Base-by-base conservation (phyloP, 2,329 filamentous ascomycete species). In the Colletotrichum siamense region DNA sequence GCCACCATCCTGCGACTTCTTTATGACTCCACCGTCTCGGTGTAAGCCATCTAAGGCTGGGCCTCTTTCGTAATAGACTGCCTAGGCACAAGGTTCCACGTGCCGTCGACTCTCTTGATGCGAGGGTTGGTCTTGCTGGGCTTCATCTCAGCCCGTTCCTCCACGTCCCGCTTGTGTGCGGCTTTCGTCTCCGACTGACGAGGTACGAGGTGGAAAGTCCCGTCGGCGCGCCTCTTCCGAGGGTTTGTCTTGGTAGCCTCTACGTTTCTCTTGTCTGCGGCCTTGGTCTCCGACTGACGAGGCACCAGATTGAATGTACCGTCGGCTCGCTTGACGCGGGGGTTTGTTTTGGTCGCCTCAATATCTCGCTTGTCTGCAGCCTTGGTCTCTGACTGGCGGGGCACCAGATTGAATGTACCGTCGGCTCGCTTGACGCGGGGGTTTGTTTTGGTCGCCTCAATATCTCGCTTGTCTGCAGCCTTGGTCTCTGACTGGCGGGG, bases 61-160 rank as follows among this genome's bases (percentile, higher is more conserved):
- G 32, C 52, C 52, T 30, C 0, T 7, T 44, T 16, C 30, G 66
- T 59, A 36, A n/a, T 36, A 13, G 66, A 59, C 52, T 39, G 44
- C 32, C 49, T 57, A 15, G 52, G 66, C 15, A 68, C 65, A 1
- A 69, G 66, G 30, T 69, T 26, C 49, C 66, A 69, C 4, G 49
- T 69, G 22, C 66, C 66, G 18, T 59, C 66, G 6, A 22, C 66
- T 24, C 66, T 57, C 66, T 59, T 69, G n/a, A 26, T 24, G 13
- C 49, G 49, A 24, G 66, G 66, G 9, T 69, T 69, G 28, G 49
- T 59, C 49, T 59, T 69, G 30, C 28, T 57, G 13, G 49, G 52
- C 15, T 7, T 22, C 2, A 26, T 49, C 18, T 55, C 49, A 32
- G 13, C 66, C 5, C 49, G 49, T n/a, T 69, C 57, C 66, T 57